Percentiles rank a stretch among this genome's conserved stretches.
phyloP scores from a whole-genome alignment of 495 filamentous ascomycete genomes.

The Astrothelium subdiscretum region DNA sequence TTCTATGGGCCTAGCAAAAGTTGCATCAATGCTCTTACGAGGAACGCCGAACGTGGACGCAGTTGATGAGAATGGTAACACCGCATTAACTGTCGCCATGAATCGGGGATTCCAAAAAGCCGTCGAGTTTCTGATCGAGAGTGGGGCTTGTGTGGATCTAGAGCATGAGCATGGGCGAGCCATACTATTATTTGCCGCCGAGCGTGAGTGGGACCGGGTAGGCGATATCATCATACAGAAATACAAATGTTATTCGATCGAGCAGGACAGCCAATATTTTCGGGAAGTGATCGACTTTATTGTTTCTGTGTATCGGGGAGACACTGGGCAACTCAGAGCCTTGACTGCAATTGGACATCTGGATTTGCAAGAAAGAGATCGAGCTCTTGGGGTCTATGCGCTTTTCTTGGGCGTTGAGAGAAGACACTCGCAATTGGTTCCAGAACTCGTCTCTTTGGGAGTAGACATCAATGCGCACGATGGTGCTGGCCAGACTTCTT shows the following conservation, averaged over 20 bases:
- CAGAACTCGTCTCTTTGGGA: slow-evolving; percentile 12
- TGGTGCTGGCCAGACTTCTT: slow-evolving; percentile 11
- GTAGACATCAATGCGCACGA: slow-evolving; percentile 13
- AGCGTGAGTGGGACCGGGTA: slow-evolving; percentile 3
- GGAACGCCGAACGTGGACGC: slow-evolving; percentile 8
- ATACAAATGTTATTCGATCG: neutral
- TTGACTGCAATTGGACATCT: too few species aligned
- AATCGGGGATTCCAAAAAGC: slow-evolving; percentile 9
- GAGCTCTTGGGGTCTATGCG: neutral
- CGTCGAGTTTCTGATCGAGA: slow-evolving; percentile 10
- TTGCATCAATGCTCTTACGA: slow-evolving; percentile 8
- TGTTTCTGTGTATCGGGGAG: neutral
- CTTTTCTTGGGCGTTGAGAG: slow-evolving; percentile 6
- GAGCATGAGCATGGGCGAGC: neutral
- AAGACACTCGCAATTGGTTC: slow-evolving; percentile 7
- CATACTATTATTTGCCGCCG: slow-evolving; percentile 4
- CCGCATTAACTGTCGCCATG: slow-evolving; percentile 10
- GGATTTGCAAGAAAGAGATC: neutral
- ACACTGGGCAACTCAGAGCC: neutral
- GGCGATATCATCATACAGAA: neutral
- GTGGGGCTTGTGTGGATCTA: slow-evolving; percentile 10
- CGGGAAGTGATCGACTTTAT: neutral
- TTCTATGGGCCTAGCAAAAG: slow-evolving; percentile 10
- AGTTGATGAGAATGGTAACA: slow-evolving; percentile 10
- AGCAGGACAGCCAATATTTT: too few species aligned